A percentile compares a stretch with the other conserved stretches of the same genome.
phyloP scores from a whole-genome alignment of 805 yeast species.

The Nakazawaea sp. region DNA sequence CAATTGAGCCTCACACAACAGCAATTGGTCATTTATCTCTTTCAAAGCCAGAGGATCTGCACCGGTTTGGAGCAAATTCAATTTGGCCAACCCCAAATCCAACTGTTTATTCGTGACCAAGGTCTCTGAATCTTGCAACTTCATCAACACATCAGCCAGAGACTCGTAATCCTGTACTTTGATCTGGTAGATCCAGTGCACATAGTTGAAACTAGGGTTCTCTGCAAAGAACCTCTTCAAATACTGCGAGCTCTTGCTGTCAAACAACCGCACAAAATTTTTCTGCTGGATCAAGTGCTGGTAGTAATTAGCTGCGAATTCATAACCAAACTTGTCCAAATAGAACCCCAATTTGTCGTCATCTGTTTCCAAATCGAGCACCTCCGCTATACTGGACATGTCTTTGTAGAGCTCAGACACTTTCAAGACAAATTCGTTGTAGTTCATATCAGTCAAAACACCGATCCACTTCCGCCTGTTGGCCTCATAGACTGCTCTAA shows the following conservation, averaged over 20 bases:
- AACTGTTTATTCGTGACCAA: slow-evolving; percentile 40
- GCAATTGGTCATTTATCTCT: slow-evolving; percentile 44
- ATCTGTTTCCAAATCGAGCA: slow-evolving; percentile 28
- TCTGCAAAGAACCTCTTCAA: slow-evolving; percentile 47
- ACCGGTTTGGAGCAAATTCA: slow-evolving; percentile 45
- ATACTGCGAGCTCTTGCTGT: slow-evolving; percentile 41
- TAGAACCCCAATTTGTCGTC: slow-evolving; percentile 33
- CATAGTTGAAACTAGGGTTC: slow-evolving; percentile 34
- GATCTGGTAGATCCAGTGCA: slow-evolving; percentile 71
- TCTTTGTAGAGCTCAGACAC: slow-evolving; percentile 66
- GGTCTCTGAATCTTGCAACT: slow-evolving; percentile 32
- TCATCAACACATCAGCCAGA: slow-evolving; percentile 43
- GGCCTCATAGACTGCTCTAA: background rate
- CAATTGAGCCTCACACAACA: slow-evolving; percentile 40
- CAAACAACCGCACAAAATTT: slow-evolving; percentile 45
- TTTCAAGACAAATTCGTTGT: slow-evolving; percentile 46
- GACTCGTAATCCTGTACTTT: slow-evolving; percentile 38
- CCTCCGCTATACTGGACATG: slow-evolving; percentile 52
- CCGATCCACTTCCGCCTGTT: slow-evolving; percentile 46
- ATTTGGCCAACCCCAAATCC: slow-evolving; percentile 65
- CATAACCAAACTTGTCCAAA: slow-evolving; percentile 57
- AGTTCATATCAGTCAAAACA: slow-evolving; percentile 41
- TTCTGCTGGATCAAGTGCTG: slow-evolving; percentile 46
- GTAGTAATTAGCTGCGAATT: slow-evolving; percentile 62
- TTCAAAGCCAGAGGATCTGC: slow-evolving; percentile 19